A percentile compares a stretch with the other conserved stretches of the same genome.
Evolutionary conservation across 257 asterid species (phyloP).

Genomic region (Fraxinus cuspidata): DNA sequence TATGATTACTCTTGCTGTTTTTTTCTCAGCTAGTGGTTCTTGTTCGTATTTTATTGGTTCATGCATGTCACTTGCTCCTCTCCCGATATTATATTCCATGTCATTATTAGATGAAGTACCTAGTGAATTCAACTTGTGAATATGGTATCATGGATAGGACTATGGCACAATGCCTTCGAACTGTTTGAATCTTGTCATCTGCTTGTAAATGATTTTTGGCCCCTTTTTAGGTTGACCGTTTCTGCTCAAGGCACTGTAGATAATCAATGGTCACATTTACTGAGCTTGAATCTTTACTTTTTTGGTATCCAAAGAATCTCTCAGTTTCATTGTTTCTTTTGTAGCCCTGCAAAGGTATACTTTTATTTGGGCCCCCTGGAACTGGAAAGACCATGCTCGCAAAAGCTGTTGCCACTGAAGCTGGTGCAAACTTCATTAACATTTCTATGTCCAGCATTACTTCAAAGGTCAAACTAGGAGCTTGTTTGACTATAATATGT

Average conservation of each 20-base stretch:
- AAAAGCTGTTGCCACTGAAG: constrained; percentile 90
- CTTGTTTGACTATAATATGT: constrained; percentile 6
- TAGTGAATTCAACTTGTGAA: background rate
- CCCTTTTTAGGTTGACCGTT: background rate
- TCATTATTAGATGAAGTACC: background rate
- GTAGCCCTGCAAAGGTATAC: constrained; percentile 95
- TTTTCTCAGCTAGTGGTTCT: constrained; percentile 10
- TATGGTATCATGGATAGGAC: constrained; percentile 3
- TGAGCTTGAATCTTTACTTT: constrained; percentile 12
- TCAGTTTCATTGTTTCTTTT: constrained; percentile 12
- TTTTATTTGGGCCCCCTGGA: constrained; percentile 88
- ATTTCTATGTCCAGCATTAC: constrained; percentile 93
- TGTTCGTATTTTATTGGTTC: background rate
- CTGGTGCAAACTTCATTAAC: constrained; percentile 89
- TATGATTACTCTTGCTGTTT: background rate
- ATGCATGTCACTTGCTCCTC: background rate
- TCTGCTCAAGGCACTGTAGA: constrained; percentile 1
- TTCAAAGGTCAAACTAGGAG: constrained; percentile 58
- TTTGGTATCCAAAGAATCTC: constrained; percentile 18
- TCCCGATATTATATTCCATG: background rate
- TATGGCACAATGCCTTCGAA: background rate
- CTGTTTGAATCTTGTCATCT: background rate
- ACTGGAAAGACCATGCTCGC: constrained; percentile 97
- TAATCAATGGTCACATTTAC: constrained; percentile 14
- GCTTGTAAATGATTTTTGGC: constrained; percentile 9